Percentiles rank a stretch among this genome's conserved stretches.
Evolutionary conservation across 257 asterid genomes (phyloP).

Genomic region (Solanum chilense): DNA sequence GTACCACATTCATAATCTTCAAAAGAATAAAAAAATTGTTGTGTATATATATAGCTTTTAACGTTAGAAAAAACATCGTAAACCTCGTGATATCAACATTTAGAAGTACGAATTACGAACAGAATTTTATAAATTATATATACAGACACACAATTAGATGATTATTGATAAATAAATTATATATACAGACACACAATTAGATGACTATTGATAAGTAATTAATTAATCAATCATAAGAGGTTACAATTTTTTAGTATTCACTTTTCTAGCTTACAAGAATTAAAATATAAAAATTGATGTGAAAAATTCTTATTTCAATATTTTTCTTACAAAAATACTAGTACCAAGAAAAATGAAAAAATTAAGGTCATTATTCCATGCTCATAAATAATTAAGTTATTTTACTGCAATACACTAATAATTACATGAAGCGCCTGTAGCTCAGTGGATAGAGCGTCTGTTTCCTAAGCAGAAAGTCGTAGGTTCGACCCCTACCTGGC

Average conservation of each 20-base stretch:
- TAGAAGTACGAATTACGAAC: neutral
- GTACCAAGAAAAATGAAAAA: neutral
- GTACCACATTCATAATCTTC: slow-evolving; percentile 62
- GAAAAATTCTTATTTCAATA: neutral
- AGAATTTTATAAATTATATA: neutral
- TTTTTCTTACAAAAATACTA: neutral
- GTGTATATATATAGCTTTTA: slow-evolving; percentile 9
- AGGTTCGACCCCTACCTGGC: slow-evolving; percentile 94
- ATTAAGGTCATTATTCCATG: neutral
- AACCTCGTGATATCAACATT: neutral
- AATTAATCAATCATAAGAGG: neutral
- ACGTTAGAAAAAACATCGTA: too few species aligned
- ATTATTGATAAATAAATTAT: too few species aligned
- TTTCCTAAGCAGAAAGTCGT: slow-evolving; percentile 98
- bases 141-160: too few species aligned
- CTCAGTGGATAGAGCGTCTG: slow-evolving; percentile 99
- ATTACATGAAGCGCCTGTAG: slow-evolving; percentile 55
- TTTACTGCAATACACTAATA: rapidly evolving
- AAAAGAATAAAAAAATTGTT: slow-evolving; percentile 55
- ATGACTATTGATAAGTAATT: neutral
- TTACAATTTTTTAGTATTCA: neutral
- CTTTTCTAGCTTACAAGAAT: neutral
- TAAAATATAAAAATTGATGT: neutral
- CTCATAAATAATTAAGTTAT: neutral
- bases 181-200: too few species aligned